Evolutionary conservation across 208 protist genomes (phyloP).

Genomic region (Acanthamoeba castellanii): DNA sequence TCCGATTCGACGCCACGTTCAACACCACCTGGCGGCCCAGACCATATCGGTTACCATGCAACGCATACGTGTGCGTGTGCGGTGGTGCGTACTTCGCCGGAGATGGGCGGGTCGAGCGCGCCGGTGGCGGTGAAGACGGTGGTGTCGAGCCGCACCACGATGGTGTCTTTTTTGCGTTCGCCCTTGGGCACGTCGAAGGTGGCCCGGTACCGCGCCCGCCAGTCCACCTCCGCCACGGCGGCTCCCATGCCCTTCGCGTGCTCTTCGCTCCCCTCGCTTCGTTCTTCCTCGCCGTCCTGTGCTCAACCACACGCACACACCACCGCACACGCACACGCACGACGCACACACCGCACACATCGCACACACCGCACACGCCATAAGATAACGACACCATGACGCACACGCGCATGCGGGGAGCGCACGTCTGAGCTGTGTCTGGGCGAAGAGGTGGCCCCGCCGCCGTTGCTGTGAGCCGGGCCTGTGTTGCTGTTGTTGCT

Average conservation of each 20-base stretch:
- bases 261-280: not conserved
- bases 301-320: too few relatives aligned
- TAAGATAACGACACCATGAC: too few relatives aligned
- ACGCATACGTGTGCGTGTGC: not conserved
- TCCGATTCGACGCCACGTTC: not conserved
- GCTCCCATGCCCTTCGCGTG: not conserved
- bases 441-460: not conserved
- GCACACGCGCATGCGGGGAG: too few relatives aligned
- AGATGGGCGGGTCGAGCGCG: not conserved
- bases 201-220: not conserved
- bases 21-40: conserved; percentile 12
- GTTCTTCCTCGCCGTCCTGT: not conserved
- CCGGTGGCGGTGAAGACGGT: not conserved
- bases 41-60: not conserved
- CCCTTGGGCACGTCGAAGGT: not conserved
- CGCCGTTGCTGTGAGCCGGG: not conserved
- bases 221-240: not conserved
- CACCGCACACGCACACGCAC: too few relatives aligned
- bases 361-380: too few relatives aligned
- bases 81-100: not conserved
- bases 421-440: not conserved
- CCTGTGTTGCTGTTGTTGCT: not conserved
- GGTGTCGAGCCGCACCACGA: not conserved
- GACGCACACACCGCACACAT: too few relatives aligned
- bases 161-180: not conserved